These are phyloP conservation scores for Leccinum disarticulatum DNA, from an alignment of 768 basidiomycete genomes.

Conservation along the genomic window DNA sequence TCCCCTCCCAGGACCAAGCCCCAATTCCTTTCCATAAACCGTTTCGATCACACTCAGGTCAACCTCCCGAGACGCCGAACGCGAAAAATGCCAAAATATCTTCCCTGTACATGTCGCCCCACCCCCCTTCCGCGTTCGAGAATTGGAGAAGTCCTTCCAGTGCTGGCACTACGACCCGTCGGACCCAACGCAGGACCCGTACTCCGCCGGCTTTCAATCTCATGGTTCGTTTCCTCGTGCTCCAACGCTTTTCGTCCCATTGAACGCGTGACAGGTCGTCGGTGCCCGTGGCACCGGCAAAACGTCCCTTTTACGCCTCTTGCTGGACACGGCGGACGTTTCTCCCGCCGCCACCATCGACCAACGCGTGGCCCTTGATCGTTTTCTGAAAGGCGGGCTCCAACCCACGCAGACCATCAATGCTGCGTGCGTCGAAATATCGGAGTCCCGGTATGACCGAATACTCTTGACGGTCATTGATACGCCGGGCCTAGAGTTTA, in stretches of 20 bases:
- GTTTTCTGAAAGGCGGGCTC: slow-evolving; percentile 60
- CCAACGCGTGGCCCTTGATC: slow-evolving; percentile 63
- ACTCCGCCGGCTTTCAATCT: slow-evolving; percentile 80
- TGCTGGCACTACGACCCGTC: slow-evolving; percentile 42
- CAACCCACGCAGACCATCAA: slow-evolving; percentile 64
- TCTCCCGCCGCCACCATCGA: slow-evolving; percentile 76
- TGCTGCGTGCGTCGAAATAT: slow-evolving; percentile 75
- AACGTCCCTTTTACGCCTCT: slow-evolving; percentile 74
- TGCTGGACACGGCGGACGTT: slow-evolving; percentile 83
- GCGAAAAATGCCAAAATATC: slow-evolving; percentile 56
- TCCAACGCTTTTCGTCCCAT: background rate
- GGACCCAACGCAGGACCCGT: slow-evolving; percentile 64
- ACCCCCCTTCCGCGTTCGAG: slow-evolving; percentile 63
- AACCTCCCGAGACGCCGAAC: slow-evolving; percentile 23
- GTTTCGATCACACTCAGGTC: slow-evolving; percentile 53
- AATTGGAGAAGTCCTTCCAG: slow-evolving; percentile 44
- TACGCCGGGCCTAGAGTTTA: slow-evolving; percentile 82
- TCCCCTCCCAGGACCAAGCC: slow-evolving; percentile 49
- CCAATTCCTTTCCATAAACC: slow-evolving; percentile 84
- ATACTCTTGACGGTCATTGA: slow-evolving; percentile 80
- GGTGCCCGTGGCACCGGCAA: slow-evolving; percentile 83
- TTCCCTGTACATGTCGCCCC: slow-evolving; percentile 62
- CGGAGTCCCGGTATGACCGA: slow-evolving; percentile 80
- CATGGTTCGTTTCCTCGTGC: slow-evolving; percentile 52
- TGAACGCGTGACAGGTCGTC: slow-evolving; percentile 53